These are phyloP conservation scores for Cladosporium cucumerinum DNA, from an alignment of 2,329 filamentous ascomycete genomes.

Conservation along the genomic window DNA sequence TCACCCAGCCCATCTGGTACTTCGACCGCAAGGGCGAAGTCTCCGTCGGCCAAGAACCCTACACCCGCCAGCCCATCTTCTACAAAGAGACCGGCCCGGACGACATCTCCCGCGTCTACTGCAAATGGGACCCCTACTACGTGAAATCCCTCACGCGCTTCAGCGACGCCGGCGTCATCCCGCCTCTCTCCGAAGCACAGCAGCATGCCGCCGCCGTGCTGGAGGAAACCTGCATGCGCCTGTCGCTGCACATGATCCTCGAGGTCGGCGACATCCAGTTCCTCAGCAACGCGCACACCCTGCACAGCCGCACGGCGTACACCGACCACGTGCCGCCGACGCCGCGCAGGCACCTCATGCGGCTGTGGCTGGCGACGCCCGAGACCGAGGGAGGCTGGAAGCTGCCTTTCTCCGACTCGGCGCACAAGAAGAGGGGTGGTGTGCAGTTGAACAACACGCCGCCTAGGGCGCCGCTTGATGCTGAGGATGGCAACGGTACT, in stretches of 20 bases:
- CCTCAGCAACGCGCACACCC: conserved; percentile 71
- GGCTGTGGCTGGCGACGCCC: conserved; percentile 80
- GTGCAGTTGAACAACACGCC: conserved; percentile 81
- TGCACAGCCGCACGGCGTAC: conserved; percentile 80
- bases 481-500: conserved; percentile 47
- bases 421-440: conserved; percentile 82
- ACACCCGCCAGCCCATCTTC: conserved; percentile 51
- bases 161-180: conserved; percentile 68
- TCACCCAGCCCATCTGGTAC: conserved; percentile 81
- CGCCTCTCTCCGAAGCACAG: conserved; percentile 67
- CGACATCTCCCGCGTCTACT: conserved; percentile 60
- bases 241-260: conserved; percentile 79
- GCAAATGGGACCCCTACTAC: conserved; percentile 90
- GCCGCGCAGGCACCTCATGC: conserved; percentile 73
- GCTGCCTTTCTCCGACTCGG: conserved; percentile 74
- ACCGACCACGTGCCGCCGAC: conserved; percentile 65
- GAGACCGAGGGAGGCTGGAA: conserved; percentile 82
- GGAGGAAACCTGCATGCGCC: conserved; percentile 70
- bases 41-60: conserved; percentile 64
- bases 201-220: conserved; percentile 64
- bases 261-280: conserved; percentile 89
- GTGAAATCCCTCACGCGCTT: conserved; percentile 73
- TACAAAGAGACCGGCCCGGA: conserved; percentile 69
- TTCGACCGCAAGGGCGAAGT: conserved; percentile 88
- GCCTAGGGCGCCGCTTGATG: conserved; percentile 72